These are phyloP conservation scores for Solanum arcanum DNA, from an alignment of 257 asterid genomes.

Conservation along the genomic window DNA sequence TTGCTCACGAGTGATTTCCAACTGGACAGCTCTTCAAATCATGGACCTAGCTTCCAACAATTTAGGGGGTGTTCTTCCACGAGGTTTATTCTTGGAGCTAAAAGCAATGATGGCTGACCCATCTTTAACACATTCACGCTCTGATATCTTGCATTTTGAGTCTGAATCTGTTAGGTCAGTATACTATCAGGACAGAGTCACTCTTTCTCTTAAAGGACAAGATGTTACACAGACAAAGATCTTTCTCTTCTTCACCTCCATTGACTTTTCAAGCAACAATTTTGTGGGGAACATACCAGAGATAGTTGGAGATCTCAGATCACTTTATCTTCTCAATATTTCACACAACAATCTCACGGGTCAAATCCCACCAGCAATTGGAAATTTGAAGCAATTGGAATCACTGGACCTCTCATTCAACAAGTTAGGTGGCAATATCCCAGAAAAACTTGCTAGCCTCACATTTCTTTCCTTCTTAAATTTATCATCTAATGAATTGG, in stretches of 20 bases:
- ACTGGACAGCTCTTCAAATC: slow-evolving; percentile 60
- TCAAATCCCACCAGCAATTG: slow-evolving; percentile 16
- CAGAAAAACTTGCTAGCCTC: slow-evolving; percentile 10
- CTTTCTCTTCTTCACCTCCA: slow-evolving; percentile 14
- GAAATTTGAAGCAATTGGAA: slow-evolving; percentile 18
- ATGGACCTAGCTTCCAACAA: slow-evolving; percentile 44
- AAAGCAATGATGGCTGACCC: slow-evolving; percentile 22
- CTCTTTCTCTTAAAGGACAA: slow-evolving; percentile 17
- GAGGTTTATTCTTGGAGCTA: slow-evolving; percentile 23
- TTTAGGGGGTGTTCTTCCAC: slow-evolving; percentile 31
- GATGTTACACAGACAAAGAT: slow-evolving; percentile 8
- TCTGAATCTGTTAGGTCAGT: not conserved
- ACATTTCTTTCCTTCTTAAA: slow-evolving; percentile 24
- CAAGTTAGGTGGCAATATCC: slow-evolving; percentile 18
- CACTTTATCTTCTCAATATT: slow-evolving; percentile 22
- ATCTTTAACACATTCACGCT: not conserved
- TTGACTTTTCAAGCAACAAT: slow-evolving; percentile 42
- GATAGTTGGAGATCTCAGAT: slow-evolving; percentile 22
- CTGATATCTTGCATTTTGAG: slow-evolving; percentile 8
- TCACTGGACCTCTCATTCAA: slow-evolving; percentile 33
- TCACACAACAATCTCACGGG: slow-evolving; percentile 26
- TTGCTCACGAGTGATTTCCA: slow-evolving; percentile 8
- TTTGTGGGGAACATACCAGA: slow-evolving; percentile 30
- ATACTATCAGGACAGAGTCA: slow-evolving; percentile 17
- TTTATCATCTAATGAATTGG: slow-evolving; percentile 21